A percentile compares a stretch with the other conserved stretches of the same genome.
phyloP scores from a whole-genome alignment of 139 green algal species.

The Haematococcus lacustris region DNA sequence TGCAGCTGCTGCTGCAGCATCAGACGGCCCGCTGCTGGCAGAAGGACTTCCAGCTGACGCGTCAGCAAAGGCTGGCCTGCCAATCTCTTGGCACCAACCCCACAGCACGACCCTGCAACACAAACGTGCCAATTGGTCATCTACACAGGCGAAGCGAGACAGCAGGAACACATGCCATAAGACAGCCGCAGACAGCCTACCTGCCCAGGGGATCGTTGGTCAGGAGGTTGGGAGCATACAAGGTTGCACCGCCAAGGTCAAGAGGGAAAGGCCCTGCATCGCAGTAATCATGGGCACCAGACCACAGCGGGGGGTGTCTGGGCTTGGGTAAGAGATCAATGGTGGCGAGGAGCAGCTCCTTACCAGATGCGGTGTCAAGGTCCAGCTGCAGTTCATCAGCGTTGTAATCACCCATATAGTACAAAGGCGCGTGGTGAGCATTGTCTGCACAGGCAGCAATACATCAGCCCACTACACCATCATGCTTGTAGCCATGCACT shows the following conservation, averaged over 20 bases:
- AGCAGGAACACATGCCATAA: neutral
- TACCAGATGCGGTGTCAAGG: neutral
- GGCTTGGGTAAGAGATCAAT: neutral
- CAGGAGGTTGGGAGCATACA: slow-evolving; percentile 8
- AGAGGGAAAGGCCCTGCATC: neutral
- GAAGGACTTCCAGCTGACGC: neutral
- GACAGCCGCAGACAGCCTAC: neutral
- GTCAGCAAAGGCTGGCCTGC: neutral
- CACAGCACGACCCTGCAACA: neutral
- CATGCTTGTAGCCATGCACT: no score
- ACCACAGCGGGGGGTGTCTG: neutral
- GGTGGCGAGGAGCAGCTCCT: neutral
- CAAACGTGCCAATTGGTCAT: neutral
- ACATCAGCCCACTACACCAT: no score
- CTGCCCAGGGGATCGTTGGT: slow-evolving; percentile 8
- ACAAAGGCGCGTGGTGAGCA: slow-evolving; percentile 5
- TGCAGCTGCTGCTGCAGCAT: neutral
- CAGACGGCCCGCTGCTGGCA: no score
- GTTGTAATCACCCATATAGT: neutral
- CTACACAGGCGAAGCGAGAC: neutral
- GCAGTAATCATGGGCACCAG: neutral
- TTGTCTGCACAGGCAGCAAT: no score
- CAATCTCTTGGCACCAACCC: slow-evolving; percentile 5
- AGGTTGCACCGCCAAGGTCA: neutral
- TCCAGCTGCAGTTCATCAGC: neutral